These are phyloP conservation scores for Boletus rufocinnamomeus DNA, from an alignment of 768 basidiomycete species.

Conservation along the genomic window DNA sequence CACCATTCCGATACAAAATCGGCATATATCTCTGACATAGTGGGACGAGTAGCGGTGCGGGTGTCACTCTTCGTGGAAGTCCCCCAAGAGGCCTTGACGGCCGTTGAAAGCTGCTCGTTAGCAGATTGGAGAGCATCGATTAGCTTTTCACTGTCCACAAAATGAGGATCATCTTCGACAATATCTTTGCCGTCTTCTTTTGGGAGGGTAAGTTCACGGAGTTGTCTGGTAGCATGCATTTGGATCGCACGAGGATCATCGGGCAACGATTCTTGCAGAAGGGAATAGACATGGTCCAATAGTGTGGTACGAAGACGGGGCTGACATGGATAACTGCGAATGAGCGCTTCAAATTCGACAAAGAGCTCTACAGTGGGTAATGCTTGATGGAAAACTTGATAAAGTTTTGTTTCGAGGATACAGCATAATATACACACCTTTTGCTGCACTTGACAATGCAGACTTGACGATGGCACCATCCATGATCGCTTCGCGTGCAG, in stretches of 20 bases:
- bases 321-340: conserved; percentile 46
- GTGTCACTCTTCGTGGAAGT: conserved; percentile 6
- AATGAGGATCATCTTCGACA: conserved; percentile 7
- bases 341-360: conserved; percentile 41
- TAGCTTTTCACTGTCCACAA: conserved; percentile 22
- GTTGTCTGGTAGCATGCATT: conserved; percentile 41
- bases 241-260: conserved; percentile 40
- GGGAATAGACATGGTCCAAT: conserved; percentile 46
- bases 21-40: conserved; percentile 39
- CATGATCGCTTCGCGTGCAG: conserved; percentile 68
- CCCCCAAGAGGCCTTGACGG: conserved; percentile 32
- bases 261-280: conserved; percentile 40
- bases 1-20: conserved; percentile 54
- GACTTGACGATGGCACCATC: conserved; percentile 77
- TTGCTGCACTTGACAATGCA: conserved; percentile 71
- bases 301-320: conserved; percentile 41
- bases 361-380: conserved; percentile 45
- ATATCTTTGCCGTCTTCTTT: conserved; percentile 22
- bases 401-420: conserved; percentile 16
- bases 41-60: conserved; percentile 29
- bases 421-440: conserved; percentile 50
- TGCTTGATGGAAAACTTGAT: conserved; percentile 32
- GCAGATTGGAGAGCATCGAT: conserved; percentile 34
- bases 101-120: conserved; percentile 32
- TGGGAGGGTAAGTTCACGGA: conserved; percentile 31